Evolutionary conservation across 1,284 basidiomycete genomes (phyloP), one percentile per base, ranked within the genome.

Genomic region (Pulveroboletus sp.): DNA sequence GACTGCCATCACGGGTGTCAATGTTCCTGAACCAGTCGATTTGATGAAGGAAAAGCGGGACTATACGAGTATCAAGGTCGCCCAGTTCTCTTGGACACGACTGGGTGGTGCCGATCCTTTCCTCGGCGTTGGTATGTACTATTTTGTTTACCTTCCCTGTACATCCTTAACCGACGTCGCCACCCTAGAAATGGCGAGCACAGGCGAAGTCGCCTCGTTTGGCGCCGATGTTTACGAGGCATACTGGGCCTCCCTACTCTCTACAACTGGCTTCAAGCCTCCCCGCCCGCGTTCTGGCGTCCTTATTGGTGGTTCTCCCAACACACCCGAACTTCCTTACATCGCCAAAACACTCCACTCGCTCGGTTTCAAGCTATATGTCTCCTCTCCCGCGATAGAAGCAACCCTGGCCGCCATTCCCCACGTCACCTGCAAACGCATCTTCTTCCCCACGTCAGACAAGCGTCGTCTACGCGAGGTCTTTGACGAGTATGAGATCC

Each of bases 81-180:
- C 97, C 7, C 96, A 97, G 70, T 99, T 99, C 82, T 96, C 94
- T 11, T 99, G 96, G 96, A 98, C 96, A 46, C 90, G 96, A 61
- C 75, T 99, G 43, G 89, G 82, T 40, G 94, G 94, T 60, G 96
- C 96, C 18, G 96, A 98, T 78, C 97, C 96, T 31, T 97, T 96
- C 87, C 81, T 98, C 55, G 95, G 94, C 60, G 95, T 97, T 60
- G 91, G 91, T 92, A 62, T 73, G 88, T 82, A 26, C 15, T 11
- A 14, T 28, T 28, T 46, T 0, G 28, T 9, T 26, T n/a, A 2
- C 0, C 11, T 5, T 31, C 26, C 29, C 1, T 6, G 0, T 29
- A 1, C 18, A 25, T 8, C 20, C 7, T 42, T 38, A 22, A 40
- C n/a, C 49, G 17, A 51, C 15, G 2, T 8, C 9, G 26, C 47